phyloP scores from a whole-genome alignment of 2,329 filamentous ascomycete genomes.

The Microdochium paspali region DNA sequence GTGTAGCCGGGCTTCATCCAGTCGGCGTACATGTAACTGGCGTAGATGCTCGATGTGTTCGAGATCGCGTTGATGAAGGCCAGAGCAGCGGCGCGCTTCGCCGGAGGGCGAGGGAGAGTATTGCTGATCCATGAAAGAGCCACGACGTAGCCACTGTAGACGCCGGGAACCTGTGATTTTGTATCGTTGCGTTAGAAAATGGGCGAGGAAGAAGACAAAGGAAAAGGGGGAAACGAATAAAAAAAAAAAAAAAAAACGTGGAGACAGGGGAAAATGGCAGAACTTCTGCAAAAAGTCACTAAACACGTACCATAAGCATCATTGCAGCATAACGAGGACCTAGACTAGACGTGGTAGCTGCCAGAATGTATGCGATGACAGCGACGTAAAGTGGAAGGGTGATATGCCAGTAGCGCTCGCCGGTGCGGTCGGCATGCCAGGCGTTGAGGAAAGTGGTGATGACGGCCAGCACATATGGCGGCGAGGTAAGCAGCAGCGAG shows the following conservation, averaged over 20 bases:
- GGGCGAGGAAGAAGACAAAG: not conserved
- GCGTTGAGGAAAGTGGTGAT: slow-evolving; percentile 56
- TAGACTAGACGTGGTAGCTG: slow-evolving; percentile 48
- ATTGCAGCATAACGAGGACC: slow-evolving; percentile 60
- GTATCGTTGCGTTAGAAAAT: slow-evolving; percentile 1
- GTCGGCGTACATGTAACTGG: slow-evolving; percentile 57
- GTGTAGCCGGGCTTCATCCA: slow-evolving; percentile 31
- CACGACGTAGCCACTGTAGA: slow-evolving; percentile 60
- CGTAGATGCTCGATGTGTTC: slow-evolving; percentile 62
- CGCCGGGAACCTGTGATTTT: slow-evolving; percentile 33
- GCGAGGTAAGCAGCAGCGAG: slow-evolving; percentile 54
- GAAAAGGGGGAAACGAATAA: not conserved
- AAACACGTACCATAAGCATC: slow-evolving; percentile 54
- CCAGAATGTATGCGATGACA: slow-evolving; percentile 57
- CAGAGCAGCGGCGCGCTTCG: slow-evolving; percentile 60
- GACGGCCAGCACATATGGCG: slow-evolving; percentile 54
- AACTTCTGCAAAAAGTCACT: not conserved
- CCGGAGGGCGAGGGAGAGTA: slow-evolving; percentile 64
- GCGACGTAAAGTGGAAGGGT: slow-evolving; percentile 51
- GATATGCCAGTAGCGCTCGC: slow-evolving; percentile 64
- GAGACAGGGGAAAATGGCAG: too few relatives aligned
- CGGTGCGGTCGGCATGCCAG: slow-evolving; percentile 61
- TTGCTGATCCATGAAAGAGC: slow-evolving; percentile 67
- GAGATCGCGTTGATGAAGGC: slow-evolving; percentile 68
- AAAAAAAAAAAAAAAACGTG: too few relatives aligned